phyloP scores from a whole-genome alignment of 495 filamentous ascomycete genomes.

The Paragyromitra xinjiangensis region DNA sequence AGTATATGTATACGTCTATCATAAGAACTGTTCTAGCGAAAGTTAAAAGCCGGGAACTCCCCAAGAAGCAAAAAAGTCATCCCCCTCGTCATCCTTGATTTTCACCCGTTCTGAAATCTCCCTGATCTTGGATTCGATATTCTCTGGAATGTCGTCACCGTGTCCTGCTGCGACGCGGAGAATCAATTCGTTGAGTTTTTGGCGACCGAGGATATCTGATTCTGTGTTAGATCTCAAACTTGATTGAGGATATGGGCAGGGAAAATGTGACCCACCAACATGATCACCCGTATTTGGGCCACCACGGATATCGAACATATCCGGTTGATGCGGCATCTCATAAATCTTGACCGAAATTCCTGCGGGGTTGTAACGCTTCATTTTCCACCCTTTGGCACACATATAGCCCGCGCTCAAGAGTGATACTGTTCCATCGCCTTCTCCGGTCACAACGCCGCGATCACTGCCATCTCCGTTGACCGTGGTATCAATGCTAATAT shows the following conservation, averaged over 20 bases:
- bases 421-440: conserved; percentile 95
- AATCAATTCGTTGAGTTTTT: conserved; percentile 89
- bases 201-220: conserved; percentile 83
- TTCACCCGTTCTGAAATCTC: conserved; percentile 83
- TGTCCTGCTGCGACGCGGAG: conserved; percentile 87
- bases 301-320: conserved; percentile 86
- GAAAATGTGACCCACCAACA: conserved; percentile 61
- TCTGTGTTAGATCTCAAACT: neutral
- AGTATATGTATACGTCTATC: conserved; percentile 21
- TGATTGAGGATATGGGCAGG: neutral
- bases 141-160: conserved; percentile 80
- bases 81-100: conserved; percentile 69
- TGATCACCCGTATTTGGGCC: conserved; percentile 97
- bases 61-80: conserved; percentile 47
- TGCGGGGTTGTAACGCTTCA: conserved; percentile 92
- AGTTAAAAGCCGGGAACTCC: conserved; percentile 40
- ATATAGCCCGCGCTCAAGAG: conserved; percentile 90
- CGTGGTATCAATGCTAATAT: conserved; percentile 89
- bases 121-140: conserved; percentile 77
- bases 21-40: neutral
- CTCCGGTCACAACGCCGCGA: conserved; percentile 89
- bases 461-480: conserved; percentile 70
- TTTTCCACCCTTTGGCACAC: conserved; percentile 93
- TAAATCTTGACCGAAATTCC: conserved; percentile 80
- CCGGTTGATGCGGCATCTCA: conserved; percentile 97